Percentiles rank a stretch among this genome's conserved stretches.
phyloP scores from a whole-genome alignment of 2,329 filamentous ascomycete species.

The Leptographium procerum region DNA sequence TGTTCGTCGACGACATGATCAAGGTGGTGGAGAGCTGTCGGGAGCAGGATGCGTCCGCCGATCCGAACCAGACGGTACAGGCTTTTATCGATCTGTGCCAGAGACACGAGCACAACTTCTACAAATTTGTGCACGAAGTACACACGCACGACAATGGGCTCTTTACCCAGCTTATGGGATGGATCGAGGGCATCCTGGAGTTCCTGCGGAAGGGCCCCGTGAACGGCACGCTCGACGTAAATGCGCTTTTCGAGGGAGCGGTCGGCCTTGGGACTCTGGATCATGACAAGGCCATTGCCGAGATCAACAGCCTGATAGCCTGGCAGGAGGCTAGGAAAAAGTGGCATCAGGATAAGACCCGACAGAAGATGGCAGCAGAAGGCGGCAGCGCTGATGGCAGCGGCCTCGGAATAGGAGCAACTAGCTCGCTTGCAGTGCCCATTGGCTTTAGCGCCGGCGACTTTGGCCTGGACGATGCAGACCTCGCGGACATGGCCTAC shows the following conservation, averaged over 20 bases:
- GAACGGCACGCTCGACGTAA: conserved; percentile 85
- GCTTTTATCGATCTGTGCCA: conserved; percentile 95
- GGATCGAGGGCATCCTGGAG: conserved; percentile 90
- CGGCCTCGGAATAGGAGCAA: background rate
- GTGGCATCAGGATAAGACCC: conserved; percentile 96
- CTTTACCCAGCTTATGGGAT: conserved; percentile 91
- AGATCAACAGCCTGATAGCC: conserved; percentile 76
- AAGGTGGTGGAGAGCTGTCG: conserved; percentile 55
- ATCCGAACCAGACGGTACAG: conserved; percentile 96
- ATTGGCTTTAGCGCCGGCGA: conserved; percentile 65
- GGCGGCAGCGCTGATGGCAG: conserved; percentile 24
- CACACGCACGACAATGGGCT: conserved; percentile 94
- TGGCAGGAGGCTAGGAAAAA: conserved; percentile 96
- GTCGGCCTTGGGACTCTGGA: conserved; percentile 57
- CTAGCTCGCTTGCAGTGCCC: conserved; percentile 31
- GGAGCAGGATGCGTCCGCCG: conserved; percentile 74
- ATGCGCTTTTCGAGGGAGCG: conserved; percentile 78
- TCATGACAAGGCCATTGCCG: conserved; percentile 57
- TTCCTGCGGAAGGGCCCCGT: conserved; percentile 80
- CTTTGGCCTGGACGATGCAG: conserved; percentile 80
- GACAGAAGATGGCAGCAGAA: conserved; percentile 97
- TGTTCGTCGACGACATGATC: conserved; percentile 89
- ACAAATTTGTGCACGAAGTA: conserved; percentile 98
- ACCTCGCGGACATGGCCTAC: conserved; percentile 76
- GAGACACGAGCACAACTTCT: conserved; percentile 91